Evolutionary conservation across 148 eudicot species (phyloP).

Genomic region (Oxyria digyna): DNA sequence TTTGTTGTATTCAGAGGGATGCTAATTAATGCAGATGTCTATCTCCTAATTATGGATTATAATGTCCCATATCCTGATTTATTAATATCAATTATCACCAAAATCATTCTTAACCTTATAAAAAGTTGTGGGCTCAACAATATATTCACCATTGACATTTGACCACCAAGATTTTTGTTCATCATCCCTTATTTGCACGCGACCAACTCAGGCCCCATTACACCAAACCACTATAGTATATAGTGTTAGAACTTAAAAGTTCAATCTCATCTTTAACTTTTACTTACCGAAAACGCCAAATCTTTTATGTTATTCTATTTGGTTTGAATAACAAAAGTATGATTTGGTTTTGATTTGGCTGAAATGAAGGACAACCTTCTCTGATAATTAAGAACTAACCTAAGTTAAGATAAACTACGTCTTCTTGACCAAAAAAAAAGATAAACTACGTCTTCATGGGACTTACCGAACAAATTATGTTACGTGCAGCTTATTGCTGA

Average conservation of each 20-base stretch:
- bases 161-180: not conserved
- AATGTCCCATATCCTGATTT: not conserved
- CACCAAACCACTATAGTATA: not conserved
- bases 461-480: not conserved
- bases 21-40: not conserved
- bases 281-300: not conserved
- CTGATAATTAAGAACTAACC: not conserved
- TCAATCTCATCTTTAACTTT: not conserved
- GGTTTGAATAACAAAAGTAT: not conserved
- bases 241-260: not conserved
- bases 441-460: not conserved
- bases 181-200: not conserved
- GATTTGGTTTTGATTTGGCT: not conserved
- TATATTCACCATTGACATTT: not conserved
- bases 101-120: not conserved
- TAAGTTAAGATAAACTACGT: too few species aligned
- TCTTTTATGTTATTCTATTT: not conserved
- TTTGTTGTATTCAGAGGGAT: not conserved
- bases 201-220: not conserved
- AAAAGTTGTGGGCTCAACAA: not conserved
- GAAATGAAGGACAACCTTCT: not conserved
- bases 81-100: not conserved
- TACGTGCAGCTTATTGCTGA: not conserved
- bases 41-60: not conserved
- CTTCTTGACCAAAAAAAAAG: too few species aligned